phyloP scores from a whole-genome alignment of 2,329 filamentous ascomycete species.

The Cordyceps farinosa region DNA sequence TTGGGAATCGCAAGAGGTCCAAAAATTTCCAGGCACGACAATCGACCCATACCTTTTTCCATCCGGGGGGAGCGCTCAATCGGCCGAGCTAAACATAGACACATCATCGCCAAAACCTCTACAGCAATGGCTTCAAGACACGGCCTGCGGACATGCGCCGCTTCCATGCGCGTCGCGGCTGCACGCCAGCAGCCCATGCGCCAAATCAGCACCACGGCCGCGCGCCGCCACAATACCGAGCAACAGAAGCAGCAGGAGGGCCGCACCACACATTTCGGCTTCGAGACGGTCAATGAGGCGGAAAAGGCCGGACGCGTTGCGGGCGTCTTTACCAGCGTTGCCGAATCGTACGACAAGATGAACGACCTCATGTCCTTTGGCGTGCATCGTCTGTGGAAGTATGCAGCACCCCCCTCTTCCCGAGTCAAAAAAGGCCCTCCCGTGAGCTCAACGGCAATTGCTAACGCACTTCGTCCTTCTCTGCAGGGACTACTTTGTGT shows the following conservation, averaged over 20 bases:
- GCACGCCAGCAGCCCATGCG: slow-evolving; percentile 20
- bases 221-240: slow-evolving; percentile 24
- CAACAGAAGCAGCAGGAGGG: slow-evolving; percentile 33
- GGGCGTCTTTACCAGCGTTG: slow-evolving; percentile 91
- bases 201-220: slow-evolving; percentile 29
- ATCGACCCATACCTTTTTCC: not conserved
- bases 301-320: slow-evolving; percentile 73
- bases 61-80: not conserved
- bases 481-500: slow-evolving; percentile 80
- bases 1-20: not conserved
- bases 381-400: slow-evolving; percentile 94
- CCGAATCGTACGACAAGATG: slow-evolving; percentile 94
- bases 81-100: not conserved
- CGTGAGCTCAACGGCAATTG: not conserved
- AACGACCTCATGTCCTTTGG: slow-evolving; percentile 99
- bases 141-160: slow-evolving; percentile 29
- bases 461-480: not conserved
- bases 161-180: slow-evolving; percentile 23
- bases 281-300: slow-evolving; percentile 75
- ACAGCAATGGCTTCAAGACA: slow-evolving; percentile 21
- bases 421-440: not conserved
- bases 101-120: not conserved
- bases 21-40: slow-evolving; percentile 14
- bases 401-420: slow-evolving; percentile 24
- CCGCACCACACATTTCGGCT: slow-evolving; percentile 84